phyloP scores from a whole-genome alignment of 2,329 filamentous ascomycete species.

The Nothophaeocryptopus gaeumannii region DNA sequence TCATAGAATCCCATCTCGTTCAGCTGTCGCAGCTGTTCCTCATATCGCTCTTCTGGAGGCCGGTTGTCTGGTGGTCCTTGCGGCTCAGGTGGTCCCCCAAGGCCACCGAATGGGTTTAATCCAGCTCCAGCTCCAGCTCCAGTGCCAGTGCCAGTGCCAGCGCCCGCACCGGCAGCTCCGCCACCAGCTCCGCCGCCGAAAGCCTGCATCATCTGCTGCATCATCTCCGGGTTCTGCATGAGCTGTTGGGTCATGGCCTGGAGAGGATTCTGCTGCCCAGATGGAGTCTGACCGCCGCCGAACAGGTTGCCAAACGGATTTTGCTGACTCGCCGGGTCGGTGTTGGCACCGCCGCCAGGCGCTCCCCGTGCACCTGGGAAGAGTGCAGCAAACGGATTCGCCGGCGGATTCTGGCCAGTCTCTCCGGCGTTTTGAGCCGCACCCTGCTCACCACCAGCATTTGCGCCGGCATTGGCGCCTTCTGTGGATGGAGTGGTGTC shows the following conservation, averaged over 20 bases:
- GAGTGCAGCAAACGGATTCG: slow-evolving; percentile 62
- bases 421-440: slow-evolving; percentile 23
- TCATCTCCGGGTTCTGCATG: slow-evolving; percentile 58
- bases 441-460: slow-evolving; percentile 26
- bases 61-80: slow-evolving; percentile 71
- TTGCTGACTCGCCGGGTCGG: slow-evolving; percentile 35
- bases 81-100: slow-evolving; percentile 36
- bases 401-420: slow-evolving; percentile 41
- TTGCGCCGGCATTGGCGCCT: slow-evolving; percentile 25
- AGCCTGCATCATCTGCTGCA: slow-evolving; percentile 54
- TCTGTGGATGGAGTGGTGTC: slow-evolving; percentile 65
- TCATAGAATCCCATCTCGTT: slow-evolving; percentile 99
- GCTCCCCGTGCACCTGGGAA: slow-evolving; percentile 43
- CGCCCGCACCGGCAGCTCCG: slow-evolving; percentile 31
- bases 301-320: slow-evolving; percentile 72
- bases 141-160: too few species aligned
- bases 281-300: slow-evolving; percentile 30
- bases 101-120: slow-evolving; percentile 45
- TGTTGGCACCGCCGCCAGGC: slow-evolving; percentile 31
- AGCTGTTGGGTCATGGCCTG: slow-evolving; percentile 44
- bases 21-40: slow-evolving; percentile 81
- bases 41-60: slow-evolving; percentile 91
- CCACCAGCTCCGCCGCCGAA: slow-evolving; percentile 50
- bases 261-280: slow-evolving; percentile 45
- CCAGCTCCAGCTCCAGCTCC: slow-evolving; percentile 29